Evolutionary conservation across 2,329 filamentous ascomycete genomes (phyloP), one percentile per base, ranked within the genome.

Genomic region (Plenodomus lindquistii): DNA sequence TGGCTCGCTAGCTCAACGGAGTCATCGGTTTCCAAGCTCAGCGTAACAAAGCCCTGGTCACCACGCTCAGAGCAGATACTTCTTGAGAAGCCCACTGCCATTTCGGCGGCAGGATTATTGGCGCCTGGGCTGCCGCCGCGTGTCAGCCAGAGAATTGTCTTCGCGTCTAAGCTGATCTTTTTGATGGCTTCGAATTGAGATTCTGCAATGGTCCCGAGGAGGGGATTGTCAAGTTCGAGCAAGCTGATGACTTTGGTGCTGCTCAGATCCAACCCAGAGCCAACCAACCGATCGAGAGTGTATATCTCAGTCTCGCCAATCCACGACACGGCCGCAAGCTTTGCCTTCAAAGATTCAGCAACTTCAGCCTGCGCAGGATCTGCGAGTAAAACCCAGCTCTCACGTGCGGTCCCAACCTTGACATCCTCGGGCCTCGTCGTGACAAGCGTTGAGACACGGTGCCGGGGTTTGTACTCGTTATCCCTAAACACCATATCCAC

Each of bases 101-200:
- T 54, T 21, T 54, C 46, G 10, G 45, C 43, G 16, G 46, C 43
- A 4, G 54, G 51, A 21, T 44, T 47, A 0, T 22, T 16, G 10
- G 47, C 36, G 10, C 39, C 37, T 10, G 44, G 36, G 16, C 44
- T 51, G 4, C 44, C 51, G 16, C 51, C 47, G 6, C 42, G 46
- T 2, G 46, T 47, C 3, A 52, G 15, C 54, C 54, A 57, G 21
- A 54, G 17, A 31, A 49, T 35, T 19, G 38, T 52, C 42, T 48
- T 41, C 1, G 35, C 37, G 19, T 44, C 42, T n/a, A 50, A 36
- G 15, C 45, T 41, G 17, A 50, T 45, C 2, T 21, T 40, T 27
- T 49, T 39, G 29, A 54, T 27, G 19, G 42, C 42, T 17, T 40
- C 39, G 18, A 56, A 56, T 17, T 56, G 42, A 5, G 40, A 15